Evolutionary conservation across 768 basidiomycete genomes (phyloP).

Genomic region (Boletus barrowsii): DNA sequence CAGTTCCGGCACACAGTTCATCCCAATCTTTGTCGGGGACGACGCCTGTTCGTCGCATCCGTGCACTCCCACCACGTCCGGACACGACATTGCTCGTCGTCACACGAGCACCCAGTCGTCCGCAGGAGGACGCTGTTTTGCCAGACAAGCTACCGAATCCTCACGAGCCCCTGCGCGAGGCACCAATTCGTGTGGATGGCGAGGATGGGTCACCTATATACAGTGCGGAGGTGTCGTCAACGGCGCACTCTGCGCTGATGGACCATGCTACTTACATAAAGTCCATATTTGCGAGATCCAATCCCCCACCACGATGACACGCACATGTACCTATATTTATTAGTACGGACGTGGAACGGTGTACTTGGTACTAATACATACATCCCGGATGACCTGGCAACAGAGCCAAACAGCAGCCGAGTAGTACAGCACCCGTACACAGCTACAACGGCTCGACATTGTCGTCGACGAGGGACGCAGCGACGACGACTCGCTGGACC

Average conservation of each 20-base stretch:
- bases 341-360: background rate
- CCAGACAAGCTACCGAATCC: slow-evolving; percentile 2
- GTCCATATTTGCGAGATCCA: slow-evolving; percentile 16
- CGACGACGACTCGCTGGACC: slow-evolving; percentile 12
- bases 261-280: slow-evolving; percentile 28
- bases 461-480: background rate
- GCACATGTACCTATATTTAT: slow-evolving; percentile 3
- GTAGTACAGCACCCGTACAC: too few species aligned
- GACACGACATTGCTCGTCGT: background rate
- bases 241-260: slow-evolving; percentile 29
- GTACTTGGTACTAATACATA: background rate
- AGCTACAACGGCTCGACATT: background rate
- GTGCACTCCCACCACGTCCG: slow-evolving; percentile 32
- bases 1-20: background rate
- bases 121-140: background rate
- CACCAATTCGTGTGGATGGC: background rate
- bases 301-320: slow-evolving; percentile 4
- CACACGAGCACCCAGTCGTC: background rate
- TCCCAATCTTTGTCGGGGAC: slow-evolving; percentile 10
- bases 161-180: background rate
- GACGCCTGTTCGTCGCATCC: slow-evolving; percentile 17
- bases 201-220: slow-evolving; percentile 12
- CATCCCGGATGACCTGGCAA: slow-evolving; percentile 5
- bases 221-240: slow-evolving; percentile 25
- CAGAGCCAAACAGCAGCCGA: slow-evolving; percentile 27